Percentiles rank a stretch among this genome's conserved stretches.
Evolutionary conservation across 768 basidiomycete genomes (phyloP).

Genomic region (Trametes punicea): DNA sequence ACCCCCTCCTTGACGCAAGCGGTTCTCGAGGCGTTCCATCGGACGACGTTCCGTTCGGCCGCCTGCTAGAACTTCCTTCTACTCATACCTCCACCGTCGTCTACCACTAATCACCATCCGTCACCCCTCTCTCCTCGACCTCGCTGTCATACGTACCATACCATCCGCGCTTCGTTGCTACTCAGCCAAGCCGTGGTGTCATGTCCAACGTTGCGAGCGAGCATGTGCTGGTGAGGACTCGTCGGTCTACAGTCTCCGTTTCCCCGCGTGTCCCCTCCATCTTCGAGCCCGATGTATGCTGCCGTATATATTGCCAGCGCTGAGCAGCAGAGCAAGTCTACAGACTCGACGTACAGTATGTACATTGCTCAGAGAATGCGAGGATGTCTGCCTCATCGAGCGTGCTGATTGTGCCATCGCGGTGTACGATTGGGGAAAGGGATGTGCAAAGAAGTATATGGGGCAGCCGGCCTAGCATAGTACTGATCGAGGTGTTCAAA

Average conservation of each 20-base stretch:
- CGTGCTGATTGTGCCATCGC: too few relatives aligned
- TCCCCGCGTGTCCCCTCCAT: background rate
- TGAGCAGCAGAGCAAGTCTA: background rate
- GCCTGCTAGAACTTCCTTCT: background rate
- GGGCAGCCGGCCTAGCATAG: too few relatives aligned
- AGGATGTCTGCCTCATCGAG: too few relatives aligned
- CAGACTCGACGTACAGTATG: background rate
- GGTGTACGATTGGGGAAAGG: too few relatives aligned
- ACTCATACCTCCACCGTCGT: background rate
- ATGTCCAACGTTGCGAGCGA: background rate
- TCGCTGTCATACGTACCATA: background rate
- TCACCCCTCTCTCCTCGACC: background rate
- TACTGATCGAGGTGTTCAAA: too few relatives aligned
- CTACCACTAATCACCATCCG: background rate
- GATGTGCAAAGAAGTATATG: too few relatives aligned
- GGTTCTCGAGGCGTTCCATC: background rate
- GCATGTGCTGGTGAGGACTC: background rate
- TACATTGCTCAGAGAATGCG: background rate
- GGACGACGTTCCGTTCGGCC: background rate
- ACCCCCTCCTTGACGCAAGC: background rate
- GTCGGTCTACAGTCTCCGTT: background rate
- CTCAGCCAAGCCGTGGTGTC: background rate
- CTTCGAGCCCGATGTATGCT: slow-evolving; percentile 1
- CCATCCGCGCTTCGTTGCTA: background rate
- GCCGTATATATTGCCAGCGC: background rate